Base-by-base conservation (phyloP, 2,329 filamentous ascomycete genomes). In the Phaeophleospora eucalypticola region DNA sequence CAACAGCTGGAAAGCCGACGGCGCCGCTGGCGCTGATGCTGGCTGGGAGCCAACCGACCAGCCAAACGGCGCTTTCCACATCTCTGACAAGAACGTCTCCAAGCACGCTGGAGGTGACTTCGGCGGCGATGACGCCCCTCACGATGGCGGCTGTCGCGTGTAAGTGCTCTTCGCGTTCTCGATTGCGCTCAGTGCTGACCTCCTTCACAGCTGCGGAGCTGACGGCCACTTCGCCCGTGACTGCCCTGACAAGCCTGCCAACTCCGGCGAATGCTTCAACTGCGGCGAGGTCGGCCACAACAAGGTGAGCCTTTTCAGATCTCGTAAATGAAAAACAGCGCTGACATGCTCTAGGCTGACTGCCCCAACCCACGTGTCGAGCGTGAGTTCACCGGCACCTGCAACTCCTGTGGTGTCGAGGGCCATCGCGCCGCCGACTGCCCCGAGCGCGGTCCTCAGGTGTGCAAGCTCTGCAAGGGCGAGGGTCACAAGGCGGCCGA, bases 401-500 rank as follows among this genome's bases (percentile, higher is more conserved):
- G 84, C 68, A 78, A 77, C 52, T 70, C 78, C 64, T 82, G 79
- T 55, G 67, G 71, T 14, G 58, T 74, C 48, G 62, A 71, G 27
- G 79, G 79, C 16, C 79, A 83, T 52, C 70, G 79, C 58, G 70
- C 77, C 42, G 74, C 77, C 16, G 81, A 85, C 42, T 89, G 86
- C 54, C 83, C 83, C 1, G 66, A 75, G 1, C 79, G 78, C 52
- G 74, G 76, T 4, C 71, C 81, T 1, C 67, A 69, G 58, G 51
- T 73, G 7, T 87, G 83, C 66, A 72, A 73, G 41, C 82, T 84
- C 59, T 87, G 84, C 59, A 56, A 76, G 21, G 65, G 81, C 54
- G 75, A 80, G 58, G 82, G 82, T 20, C 60, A 87, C 59, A 59
- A 66, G 16, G 69, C 72, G 7, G 61, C 68, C 21, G 72, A 77